Conservation (phyloP, 495 filamentous ascomycete genomes). For the Aspergillus conjunctus region DNA sequence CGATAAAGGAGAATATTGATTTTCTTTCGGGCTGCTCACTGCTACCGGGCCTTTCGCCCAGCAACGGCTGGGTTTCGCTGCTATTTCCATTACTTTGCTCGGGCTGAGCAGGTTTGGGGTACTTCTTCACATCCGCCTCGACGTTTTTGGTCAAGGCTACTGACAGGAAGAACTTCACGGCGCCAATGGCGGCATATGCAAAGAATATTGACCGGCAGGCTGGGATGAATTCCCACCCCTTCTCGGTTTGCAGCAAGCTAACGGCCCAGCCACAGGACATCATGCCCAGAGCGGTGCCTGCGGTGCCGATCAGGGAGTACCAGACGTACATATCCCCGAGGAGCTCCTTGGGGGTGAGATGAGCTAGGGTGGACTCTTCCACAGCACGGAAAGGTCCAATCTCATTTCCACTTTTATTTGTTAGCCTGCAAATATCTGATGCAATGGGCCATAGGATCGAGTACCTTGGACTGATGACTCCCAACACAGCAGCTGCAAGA, state of each 20-base stretch:
- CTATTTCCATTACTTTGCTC: constrained; percentile 23
- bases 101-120: constrained; percentile 8
- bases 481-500: constrained; percentile 71
- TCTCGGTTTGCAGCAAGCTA: constrained; percentile 47
- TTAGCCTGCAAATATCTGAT: not conserved
- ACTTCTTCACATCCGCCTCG: constrained; percentile 28
- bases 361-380: constrained; percentile 80
- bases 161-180: constrained; percentile 65
- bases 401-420: constrained; percentile 60
- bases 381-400: constrained; percentile 82
- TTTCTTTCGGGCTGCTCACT: constrained; percentile 24
- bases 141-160: constrained; percentile 63
- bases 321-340: constrained; percentile 80
- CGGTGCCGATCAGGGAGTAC: constrained; percentile 70
- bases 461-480: constrained; percentile 76
- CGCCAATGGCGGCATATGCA: constrained; percentile 66
- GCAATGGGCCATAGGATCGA: not conserved
- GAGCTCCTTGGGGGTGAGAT: constrained; percentile 61
- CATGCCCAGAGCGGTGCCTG: constrained; percentile 66
- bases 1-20: constrained; percentile 50
- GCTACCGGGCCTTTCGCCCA: constrained; percentile 32
- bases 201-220: constrained; percentile 73
- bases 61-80: constrained; percentile 49
- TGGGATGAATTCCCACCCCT: constrained; percentile 56
- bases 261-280: constrained; percentile 67